Evolutionary conservation across 2,329 filamentous ascomycete genomes (phyloP).

Genomic region (Orbilia quercus): DNA sequence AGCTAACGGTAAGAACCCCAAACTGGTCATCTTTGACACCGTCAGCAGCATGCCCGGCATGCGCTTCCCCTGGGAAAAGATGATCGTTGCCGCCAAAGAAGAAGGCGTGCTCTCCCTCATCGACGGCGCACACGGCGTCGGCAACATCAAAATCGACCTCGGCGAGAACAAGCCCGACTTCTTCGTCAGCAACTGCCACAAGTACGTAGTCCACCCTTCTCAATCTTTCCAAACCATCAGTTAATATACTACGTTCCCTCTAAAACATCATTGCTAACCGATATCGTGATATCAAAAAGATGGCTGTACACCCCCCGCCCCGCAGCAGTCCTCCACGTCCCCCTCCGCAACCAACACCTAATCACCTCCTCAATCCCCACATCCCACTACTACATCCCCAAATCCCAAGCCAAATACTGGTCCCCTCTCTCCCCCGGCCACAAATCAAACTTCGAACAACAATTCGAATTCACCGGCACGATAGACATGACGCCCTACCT

Average conservation of each 20-base stretch:
- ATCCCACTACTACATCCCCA: conserved; percentile 78
- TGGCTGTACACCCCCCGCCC: conserved; percentile 86
- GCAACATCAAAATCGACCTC: conserved; percentile 80
- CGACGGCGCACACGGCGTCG: conserved; percentile 86
- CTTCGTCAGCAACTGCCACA: conserved; percentile 86
- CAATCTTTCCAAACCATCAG: too few species aligned
- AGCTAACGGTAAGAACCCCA: conserved; percentile 71
- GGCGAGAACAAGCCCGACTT: conserved; percentile 79
- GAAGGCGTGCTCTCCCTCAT: conserved; percentile 77
- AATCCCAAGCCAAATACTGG: conserved; percentile 57
- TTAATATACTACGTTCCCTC: too few species aligned
- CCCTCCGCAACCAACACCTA: conserved; percentile 77
- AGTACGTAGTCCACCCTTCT: too few species aligned
- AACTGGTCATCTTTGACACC: conserved; percentile 80
- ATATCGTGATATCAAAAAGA: conserved; percentile 62
- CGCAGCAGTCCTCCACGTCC: conserved; percentile 83
- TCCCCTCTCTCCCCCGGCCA: conserved; percentile 65
- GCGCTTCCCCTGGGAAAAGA: conserved; percentile 78
- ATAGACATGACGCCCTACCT: conserved; percentile 77
- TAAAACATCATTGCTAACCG: too few species aligned
- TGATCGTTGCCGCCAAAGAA: conserved; percentile 74
- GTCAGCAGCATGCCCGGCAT: conserved; percentile 83
- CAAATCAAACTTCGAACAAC: conserved; percentile 68
- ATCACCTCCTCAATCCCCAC: conserved; percentile 81
- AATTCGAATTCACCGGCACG: conserved; percentile 81